These are phyloP conservation scores for Aechmea fasciata DNA, from an alignment of 176 grass and related monocot genomes.

Conservation along the genomic window DNA sequence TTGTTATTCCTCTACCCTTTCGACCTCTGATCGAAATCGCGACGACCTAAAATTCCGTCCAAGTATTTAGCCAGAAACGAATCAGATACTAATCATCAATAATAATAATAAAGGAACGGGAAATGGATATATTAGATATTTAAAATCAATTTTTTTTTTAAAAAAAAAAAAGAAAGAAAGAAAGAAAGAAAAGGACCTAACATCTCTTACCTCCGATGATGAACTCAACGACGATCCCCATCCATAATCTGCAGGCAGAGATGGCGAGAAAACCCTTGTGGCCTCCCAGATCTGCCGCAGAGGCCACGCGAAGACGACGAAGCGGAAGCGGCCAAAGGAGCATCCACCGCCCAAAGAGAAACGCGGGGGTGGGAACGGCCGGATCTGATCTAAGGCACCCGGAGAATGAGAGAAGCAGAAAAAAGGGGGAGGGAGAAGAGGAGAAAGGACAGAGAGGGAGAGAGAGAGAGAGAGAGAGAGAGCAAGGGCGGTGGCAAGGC, in stretches of 20 bases:
- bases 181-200: not conserved
- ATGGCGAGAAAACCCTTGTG: not conserved
- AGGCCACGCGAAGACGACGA: not conserved
- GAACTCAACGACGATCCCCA: not conserved
- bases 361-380: not conserved
- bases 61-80: too few species aligned
- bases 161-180: not conserved
- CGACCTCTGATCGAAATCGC: not conserved
- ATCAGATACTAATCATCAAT: not conserved
- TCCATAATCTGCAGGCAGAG: not conserved
- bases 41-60: too few species aligned
- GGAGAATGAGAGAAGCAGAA: not conserved
- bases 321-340: not conserved
- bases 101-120: not conserved
- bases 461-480: not conserved
- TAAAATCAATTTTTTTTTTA: not conserved
- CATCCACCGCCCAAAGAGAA: not conserved
- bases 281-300: not conserved
- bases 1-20: too few species aligned
- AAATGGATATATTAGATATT: not conserved
- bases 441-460: not conserved
- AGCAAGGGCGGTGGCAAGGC: too few species aligned
- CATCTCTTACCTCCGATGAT: not conserved
- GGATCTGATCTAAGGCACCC: conserved; percentile 20
- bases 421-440: not conserved